Evolutionary conservation across 2,329 filamentous ascomycete genomes (phyloP), one percentile per base, ranked within the genome.

Genomic region (Fusarium pseudocircinatum): DNA sequence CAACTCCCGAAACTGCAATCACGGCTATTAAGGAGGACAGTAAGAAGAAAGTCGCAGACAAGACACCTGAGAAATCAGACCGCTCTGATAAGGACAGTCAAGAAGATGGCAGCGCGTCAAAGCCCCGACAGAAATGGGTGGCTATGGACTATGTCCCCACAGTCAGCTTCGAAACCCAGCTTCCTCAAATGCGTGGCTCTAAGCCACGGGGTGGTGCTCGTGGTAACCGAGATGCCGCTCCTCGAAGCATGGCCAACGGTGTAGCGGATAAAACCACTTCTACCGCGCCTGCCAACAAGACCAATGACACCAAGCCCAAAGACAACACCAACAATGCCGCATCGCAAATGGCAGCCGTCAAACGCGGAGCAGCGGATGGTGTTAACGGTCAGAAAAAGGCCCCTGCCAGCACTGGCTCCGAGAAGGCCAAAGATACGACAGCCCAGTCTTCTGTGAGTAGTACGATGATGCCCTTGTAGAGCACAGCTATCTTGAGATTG

Each of bases 161-260:
- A 20, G 94, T 96, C 54, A 91, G 92, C 65, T 98, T 97, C 82
- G 93, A 94, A 80, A 98, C 96, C 2, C 94, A 93, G 34, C 82
- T 97, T 44, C 90, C 92, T 20, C 83, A 83, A 50, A 79, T 83
- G 75, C 86, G 87, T 70, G 83, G 84, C 60, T 80, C 85, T 37
- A 88, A 87, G 72, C 82, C 85, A 47, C 85, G 88, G 34, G 86
- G 86, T 22, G 86, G 87, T 65, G 83, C 82, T 58, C 83, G 86
- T 43, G 83, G 82, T 46, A 82, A 83, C 16, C 76, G 76, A 24
- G 76, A 78, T 36, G 83, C 84, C 43, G 74, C 78, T 46, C 60
- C 80, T 42, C 82, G 85, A 37, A 80, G 81, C 11, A 79, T 84
- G 37, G 67, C 73, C 40, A 77, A 79, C 24, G 81, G 82, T 54